Base-by-base conservation (phyloP, 345 rosid genomes). In the Euclidium syriacum region DNA sequence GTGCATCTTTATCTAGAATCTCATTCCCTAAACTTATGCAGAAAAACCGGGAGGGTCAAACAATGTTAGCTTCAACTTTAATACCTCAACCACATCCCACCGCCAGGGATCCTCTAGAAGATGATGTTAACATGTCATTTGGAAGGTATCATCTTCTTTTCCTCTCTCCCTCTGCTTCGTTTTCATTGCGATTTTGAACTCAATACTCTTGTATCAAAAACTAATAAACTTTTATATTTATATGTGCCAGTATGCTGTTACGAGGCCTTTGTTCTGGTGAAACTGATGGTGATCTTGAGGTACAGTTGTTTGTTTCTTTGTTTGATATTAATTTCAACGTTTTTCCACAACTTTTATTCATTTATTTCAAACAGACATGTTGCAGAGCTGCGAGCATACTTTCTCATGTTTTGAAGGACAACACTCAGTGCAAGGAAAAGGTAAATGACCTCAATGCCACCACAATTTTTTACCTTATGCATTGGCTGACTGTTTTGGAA, bases 321-420 rank as follows among this genome's bases (percentile, higher is more conserved):
- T 39, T 58, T 29, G 33, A 25, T 34, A 23, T 42, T 50, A 25
- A 20, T 42, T 40, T 11, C 2, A 6, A 24, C 1, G 38, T 15
- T 2, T 15, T 11, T 49, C 14, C 6, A 6, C 10, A 43, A 19
- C 62, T 49, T 51, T 18, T 7, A 41, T 35, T 6, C 20, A 0
- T 50, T 19, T 19, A 26, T 72, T 70, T 76, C 42, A 75, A 66
- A 54, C 82, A 95, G 99, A 84, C 79, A 62, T 90, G 95, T 77
- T 80, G 95, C 84, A 82, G 99, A 74, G 95, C 97, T 77, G 96
- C 99, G 30, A 90, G 94, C 75, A 86, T 90, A 36, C 87, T 95
- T 59, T 87, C 97, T 57, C 91, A 95, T 77, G 62, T 95, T 43
- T 76, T 95, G 38, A 77, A 80, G 83, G 91, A 80, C 76, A 95